These are phyloP conservation scores for Ocimum tenuiflorum DNA, from an alignment of 257 asterid species.

Conservation along the genomic window DNA sequence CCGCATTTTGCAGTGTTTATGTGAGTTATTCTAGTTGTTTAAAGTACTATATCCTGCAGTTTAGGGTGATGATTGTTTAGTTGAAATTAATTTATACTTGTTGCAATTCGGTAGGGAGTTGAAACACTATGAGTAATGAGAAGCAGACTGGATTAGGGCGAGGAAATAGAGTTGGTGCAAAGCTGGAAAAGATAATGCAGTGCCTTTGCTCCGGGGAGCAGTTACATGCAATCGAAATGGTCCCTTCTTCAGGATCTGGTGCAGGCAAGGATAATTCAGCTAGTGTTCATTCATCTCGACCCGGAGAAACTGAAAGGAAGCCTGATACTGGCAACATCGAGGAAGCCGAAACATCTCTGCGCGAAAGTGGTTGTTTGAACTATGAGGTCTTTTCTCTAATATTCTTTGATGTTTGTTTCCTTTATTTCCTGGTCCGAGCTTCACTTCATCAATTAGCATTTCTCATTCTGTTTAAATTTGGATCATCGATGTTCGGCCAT, in stretches of 20 bases:
- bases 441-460: background rate
- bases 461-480: background rate
- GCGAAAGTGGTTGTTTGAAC: slow-evolving; percentile 71
- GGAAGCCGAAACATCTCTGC: slow-evolving; percentile 81
- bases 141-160: slow-evolving; percentile 27
- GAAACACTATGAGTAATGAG: slow-evolving; percentile 44
- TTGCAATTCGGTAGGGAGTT: slow-evolving; percentile 25
- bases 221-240: slow-evolving; percentile 33
- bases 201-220: slow-evolving; percentile 64
- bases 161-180: slow-evolving; percentile 20
- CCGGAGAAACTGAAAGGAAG: slow-evolving; percentile 49
- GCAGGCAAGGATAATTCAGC: slow-evolving; percentile 47
- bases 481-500: slow-evolving; percentile 5
- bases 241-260: slow-evolving; percentile 46
- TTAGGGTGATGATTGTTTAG: background rate
- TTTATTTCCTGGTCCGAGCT: background rate
- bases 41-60: background rate
- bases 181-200: slow-evolving; percentile 51
- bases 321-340: slow-evolving; percentile 70
- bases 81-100: slow-evolving; percentile 20
- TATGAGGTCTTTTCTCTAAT: slow-evolving; percentile 52
- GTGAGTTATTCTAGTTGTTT: background rate
- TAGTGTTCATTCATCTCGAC: slow-evolving; percentile 44
- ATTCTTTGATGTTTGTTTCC: background rate
- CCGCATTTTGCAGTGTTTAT: background rate